These are phyloP conservation scores for Eleusine indica DNA, from an alignment of 176 grass and related monocot species.

Conservation along the genomic window DNA sequence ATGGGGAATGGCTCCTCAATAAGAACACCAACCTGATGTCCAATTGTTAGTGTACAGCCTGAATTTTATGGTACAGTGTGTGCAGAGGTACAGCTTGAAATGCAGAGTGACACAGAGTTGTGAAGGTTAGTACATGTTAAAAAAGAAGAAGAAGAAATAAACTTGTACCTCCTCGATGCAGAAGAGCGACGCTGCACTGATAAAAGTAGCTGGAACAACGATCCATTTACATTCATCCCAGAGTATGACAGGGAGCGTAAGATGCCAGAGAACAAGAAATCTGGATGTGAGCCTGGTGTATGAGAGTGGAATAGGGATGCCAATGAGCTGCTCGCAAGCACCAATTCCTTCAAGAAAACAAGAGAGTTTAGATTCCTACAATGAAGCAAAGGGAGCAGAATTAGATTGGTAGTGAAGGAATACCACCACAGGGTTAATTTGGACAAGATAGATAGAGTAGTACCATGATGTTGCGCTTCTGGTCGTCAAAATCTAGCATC, in stretches of 20 bases:
- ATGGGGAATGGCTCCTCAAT: conserved; percentile 96
- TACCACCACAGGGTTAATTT: no score
- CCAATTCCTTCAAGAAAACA: conserved; percentile 90
- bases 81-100: no score
- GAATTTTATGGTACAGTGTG: no score
- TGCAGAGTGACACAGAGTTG: no score
- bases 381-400: conserved; percentile 20
- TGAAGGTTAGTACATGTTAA: no score
- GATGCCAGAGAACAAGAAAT: conserved; percentile 97
- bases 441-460: no score
- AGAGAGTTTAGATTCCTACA: conserved; percentile 82
- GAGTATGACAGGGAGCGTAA: conserved; percentile 88
- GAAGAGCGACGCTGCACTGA: conserved; percentile 92
- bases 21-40: conserved; percentile 80
- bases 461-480: conserved; percentile 67
- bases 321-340: conserved; percentile 81
- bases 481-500: conserved; percentile 73
- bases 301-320: conserved; percentile 79
- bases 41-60: no score
- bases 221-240: conserved; percentile 98
- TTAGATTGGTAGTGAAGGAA: conserved; percentile 14
- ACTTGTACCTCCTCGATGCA: conserved; percentile 98
- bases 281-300: conserved; percentile 91
- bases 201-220: conserved; percentile 89
- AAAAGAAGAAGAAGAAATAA: background rate